Conservation (phyloP, 75 land plant genomes). For the Picea glauca region DNA sequence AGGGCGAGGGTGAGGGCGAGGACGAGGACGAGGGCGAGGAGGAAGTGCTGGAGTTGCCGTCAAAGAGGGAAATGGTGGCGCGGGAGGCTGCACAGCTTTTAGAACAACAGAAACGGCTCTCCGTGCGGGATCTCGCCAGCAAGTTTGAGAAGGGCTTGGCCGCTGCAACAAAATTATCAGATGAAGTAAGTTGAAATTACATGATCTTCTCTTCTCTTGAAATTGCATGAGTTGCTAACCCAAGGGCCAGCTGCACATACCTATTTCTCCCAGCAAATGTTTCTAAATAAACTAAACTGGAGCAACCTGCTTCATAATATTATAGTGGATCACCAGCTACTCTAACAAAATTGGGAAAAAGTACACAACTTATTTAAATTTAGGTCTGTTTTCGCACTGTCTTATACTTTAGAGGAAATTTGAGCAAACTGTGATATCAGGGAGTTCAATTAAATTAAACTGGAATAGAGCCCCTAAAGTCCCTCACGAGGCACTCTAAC, state of each 20-base stretch:
- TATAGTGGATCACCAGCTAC: background rate
- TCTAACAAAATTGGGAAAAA: background rate
- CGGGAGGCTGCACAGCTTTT: slow-evolving; percentile 69
- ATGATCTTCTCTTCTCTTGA: too few species aligned
- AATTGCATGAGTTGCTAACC: too few species aligned
- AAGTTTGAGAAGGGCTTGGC: slow-evolving; percentile 89
- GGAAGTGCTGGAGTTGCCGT: slow-evolving; percentile 21
- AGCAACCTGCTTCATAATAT: background rate
- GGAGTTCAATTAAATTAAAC: too few species aligned
- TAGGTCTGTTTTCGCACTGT: too few species aligned
- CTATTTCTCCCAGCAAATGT: background rate
- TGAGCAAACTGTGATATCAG: too few species aligned
- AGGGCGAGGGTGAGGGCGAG: slow-evolving; percentile 32
- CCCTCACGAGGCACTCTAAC: too few species aligned
- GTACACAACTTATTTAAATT: background rate
- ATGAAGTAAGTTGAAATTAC: slow-evolving; percentile 43
- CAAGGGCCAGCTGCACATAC: background rate
- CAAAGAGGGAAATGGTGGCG: slow-evolving; percentile 70
- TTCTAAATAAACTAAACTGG: background rate
- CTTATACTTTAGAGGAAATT: too few species aligned
- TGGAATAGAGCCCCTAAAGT: too few species aligned
- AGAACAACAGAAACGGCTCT: slow-evolving; percentile 79
- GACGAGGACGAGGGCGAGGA: slow-evolving; percentile 38
- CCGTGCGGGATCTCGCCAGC: slow-evolving; percentile 87
- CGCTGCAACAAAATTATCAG: slow-evolving; percentile 76